Evolutionary conservation across 345 rosid genomes (phyloP).

Genomic region (Eucalyptus polyanthemos): DNA sequence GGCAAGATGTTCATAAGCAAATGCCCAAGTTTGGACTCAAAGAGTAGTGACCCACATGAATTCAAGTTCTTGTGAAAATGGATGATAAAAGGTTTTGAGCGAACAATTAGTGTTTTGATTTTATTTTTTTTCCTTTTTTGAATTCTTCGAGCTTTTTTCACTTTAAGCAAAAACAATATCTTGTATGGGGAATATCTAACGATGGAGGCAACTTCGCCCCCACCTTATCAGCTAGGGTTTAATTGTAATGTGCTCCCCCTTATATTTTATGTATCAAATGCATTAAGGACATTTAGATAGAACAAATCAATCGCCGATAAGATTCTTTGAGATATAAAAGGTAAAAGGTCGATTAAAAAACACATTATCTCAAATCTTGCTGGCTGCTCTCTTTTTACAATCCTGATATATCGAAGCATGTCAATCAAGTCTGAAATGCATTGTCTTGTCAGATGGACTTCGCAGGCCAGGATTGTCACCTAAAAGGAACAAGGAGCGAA

Average conservation of each 20-base stretch:
- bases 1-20: neutral
- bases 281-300: neutral
- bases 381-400: neutral
- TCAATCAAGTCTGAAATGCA: neutral
- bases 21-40: neutral
- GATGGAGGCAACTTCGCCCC: neutral
- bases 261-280: neutral
- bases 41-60: neutral
- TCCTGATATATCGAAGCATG: neutral
- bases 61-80: neutral
- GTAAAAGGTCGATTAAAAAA: neutral
- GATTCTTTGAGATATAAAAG: neutral
- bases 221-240: neutral
- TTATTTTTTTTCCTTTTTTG: neutral
- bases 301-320: neutral
- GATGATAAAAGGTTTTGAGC: neutral
- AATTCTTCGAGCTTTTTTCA: neutral
- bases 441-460: neutral
- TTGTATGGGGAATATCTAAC: neutral
- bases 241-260: neutral
- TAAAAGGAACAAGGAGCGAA: neutral
- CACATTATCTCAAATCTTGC: neutral
- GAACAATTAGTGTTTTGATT: fast-evolving
- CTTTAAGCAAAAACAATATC: neutral
- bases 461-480: neutral